Base-by-base conservation (phyloP, 495 filamentous ascomycete genomes). In the Xylaria sp. region DNA sequence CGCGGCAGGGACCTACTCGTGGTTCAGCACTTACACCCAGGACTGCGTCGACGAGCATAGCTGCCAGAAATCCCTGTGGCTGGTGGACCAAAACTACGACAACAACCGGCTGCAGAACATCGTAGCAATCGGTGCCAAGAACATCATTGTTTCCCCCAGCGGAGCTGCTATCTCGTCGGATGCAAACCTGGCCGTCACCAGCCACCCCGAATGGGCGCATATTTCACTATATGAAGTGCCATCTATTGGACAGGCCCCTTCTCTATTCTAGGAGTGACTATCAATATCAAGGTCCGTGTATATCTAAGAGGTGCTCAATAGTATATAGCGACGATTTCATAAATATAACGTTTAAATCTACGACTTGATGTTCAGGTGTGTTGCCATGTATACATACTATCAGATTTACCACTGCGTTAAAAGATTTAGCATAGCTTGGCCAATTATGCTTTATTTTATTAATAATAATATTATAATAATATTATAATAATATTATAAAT, bases 171-270 rank as follows among this genome's bases (percentile, higher is more conserved):
- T 97, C 70, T 92, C 90, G 14, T 93, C 93, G 57, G 94, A 97
- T 76, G 88, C 93, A 62, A 85, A 97, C 53, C 86, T 97, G 70
- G 95, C 95, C 53, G 92, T 97, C 58, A 89, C 89, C 59, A 84
- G 87, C 35, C 76, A 85, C 68, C 78, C 86, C 0, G 79, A 78
- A 8, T 67, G 64, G 64, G 46, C 64, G 9, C 64, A 67, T 43
- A 43, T 67, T 29, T 67, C 64, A 33, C 35, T 67, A 3, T 67
- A 67, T n/a, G 64, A 65, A 3, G 52, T 55, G 5, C 74, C 74
- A 5, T 79, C 80, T 9, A 81, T 85, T 50, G 80, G 81, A 12
- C 69, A 87, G 7, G 77, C 78, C 9, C 83, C 87, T 6, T 64
- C 76, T 14, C 79, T 4, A 83, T 87, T 41, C 21, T 62, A 62